A percentile compares a stretch with the other conserved stretches of the same genome.
Conservation (phyloP, 1,139 yeast species). For the Spencermartinsiella ligniputridi region DNA sequence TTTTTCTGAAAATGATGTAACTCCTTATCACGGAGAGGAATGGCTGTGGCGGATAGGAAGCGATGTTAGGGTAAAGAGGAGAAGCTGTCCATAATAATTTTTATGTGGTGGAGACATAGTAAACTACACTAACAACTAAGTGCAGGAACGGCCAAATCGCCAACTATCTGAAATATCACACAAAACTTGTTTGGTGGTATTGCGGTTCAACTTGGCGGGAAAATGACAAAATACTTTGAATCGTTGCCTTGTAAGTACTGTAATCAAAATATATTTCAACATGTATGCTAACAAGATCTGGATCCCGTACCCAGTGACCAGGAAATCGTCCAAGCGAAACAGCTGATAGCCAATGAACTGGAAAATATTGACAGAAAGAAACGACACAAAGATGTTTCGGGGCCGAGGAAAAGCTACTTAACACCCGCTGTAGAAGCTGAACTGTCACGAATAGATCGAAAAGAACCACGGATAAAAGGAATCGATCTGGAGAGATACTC, state of each 20-base stretch:
- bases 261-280: not conserved
- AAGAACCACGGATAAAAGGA: constrained; percentile 23
- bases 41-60: constrained; percentile 2
- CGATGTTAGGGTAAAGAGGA: no score
- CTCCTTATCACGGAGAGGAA: no score
- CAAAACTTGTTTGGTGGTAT: no score
- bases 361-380: not conserved
- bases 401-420: constrained; percentile 8
- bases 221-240: constrained; percentile 16
- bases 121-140: no score
- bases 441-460: constrained; percentile 21
- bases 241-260: constrained; percentile 23
- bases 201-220: no score
- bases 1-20: no score
- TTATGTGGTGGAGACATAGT: no score
- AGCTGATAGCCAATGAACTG: constrained; percentile 17
- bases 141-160: no score
- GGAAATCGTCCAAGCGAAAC: constrained; percentile 17
- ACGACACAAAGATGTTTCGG: constrained; percentile 4
- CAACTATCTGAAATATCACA: no score
- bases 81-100: no score
- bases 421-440: constrained; percentile 21
- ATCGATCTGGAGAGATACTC: constrained; percentile 30
- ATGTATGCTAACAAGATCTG: constrained; percentile 17
- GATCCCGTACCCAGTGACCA: constrained; percentile 21